Evolutionary conservation across 495 filamentous ascomycete genomes (phyloP), one percentile per base, ranked within the genome.

Genomic region (Penicillium parvum): DNA sequence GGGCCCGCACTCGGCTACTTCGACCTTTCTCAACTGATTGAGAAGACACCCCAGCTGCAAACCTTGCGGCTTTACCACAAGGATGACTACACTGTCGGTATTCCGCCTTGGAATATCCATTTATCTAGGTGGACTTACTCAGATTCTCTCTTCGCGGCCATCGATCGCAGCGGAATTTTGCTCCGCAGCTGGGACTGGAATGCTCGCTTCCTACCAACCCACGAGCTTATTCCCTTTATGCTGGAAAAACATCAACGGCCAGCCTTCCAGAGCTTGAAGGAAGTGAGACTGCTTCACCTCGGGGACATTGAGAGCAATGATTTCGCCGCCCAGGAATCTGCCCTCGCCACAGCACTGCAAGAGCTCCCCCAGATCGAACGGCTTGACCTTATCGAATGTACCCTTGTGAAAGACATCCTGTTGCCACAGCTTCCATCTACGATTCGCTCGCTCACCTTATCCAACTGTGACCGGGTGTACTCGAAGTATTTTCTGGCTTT

Each of bases 111-210:
- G 60, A 37, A 57, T 11, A 55, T 63, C 11, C 26, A 14, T 1
- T 43, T 37, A 3, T 62, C 63, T 9, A 84, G 78, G 52, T 90
- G 82, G 80, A 63, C 51, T 10, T 88, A 88, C 52, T 76, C 83
- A 21, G 57, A 73, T 4, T 45, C 60, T 1, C 52, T 94, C 0
- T 81, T 90, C 43, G 50, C 73, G 0, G 68, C 76, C 1, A 65
- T 88, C 21, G 58, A 66, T 5, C 40, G 66, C 15, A 64, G 56
- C 25, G 64, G 68, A 5, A 61, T 73, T 8, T 57, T 57, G 25
- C 75, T 95, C 20, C 70, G 65, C 21, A 79, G 73, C 39, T 96
- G 86, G 85, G 80, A 79, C 22, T 95, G 90, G 88, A 90, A 85
- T 50, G 63, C 76, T 23, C 75, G 81, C n/a, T 69, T 85, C 32